Percentiles rank a stretch among this genome's conserved stretches.
phyloP scores from a whole-genome alignment of 495 filamentous ascomycete genomes.

The Lepidopterella palustris region DNA sequence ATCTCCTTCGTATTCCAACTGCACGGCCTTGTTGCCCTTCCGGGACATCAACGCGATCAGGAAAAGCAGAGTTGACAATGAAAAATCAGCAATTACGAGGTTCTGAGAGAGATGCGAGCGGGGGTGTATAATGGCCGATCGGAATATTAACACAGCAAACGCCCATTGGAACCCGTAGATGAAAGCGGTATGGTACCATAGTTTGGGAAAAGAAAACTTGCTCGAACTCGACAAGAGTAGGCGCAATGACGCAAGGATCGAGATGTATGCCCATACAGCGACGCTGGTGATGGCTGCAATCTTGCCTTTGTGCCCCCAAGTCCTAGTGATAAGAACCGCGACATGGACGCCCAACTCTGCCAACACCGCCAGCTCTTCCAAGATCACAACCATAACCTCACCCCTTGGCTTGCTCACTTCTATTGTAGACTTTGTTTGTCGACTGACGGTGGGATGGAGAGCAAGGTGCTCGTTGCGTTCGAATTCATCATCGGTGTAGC shows the following conservation, averaged over 20 bases:
- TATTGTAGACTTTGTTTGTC: slow-evolving; percentile 56
- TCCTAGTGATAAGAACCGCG: slow-evolving; percentile 48
- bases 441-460: slow-evolving; percentile 56
- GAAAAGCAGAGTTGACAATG: slow-evolving; percentile 64
- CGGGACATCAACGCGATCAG: slow-evolving; percentile 71
- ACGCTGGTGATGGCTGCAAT: slow-evolving; percentile 60
- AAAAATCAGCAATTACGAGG: slow-evolving; percentile 64
- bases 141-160: slow-evolving; percentile 67
- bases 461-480: slow-evolving; percentile 42
- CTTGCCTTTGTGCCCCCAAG: slow-evolving; percentile 50
- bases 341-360: slow-evolving; percentile 64
- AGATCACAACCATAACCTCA: slow-evolving; percentile 57
- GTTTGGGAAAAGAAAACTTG: slow-evolving; percentile 54
- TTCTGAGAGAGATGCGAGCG: slow-evolving; percentile 51
- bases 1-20: slow-evolving; percentile 77
- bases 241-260: slow-evolving; percentile 65
- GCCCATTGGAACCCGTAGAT: slow-evolving; percentile 85
- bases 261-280: slow-evolving; percentile 72
- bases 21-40: slow-evolving; percentile 84
- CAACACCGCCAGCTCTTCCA: slow-evolving; percentile 70
- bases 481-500: slow-evolving; percentile 50
- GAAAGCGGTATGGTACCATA: slow-evolving; percentile 90
- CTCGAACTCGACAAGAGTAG: slow-evolving; percentile 63
- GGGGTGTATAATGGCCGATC: slow-evolving; percentile 78
- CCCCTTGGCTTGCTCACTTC: slow-evolving; percentile 70